Conservation (phyloP, 805 yeast species). For the Wickerhamomyces bisporus region DNA sequence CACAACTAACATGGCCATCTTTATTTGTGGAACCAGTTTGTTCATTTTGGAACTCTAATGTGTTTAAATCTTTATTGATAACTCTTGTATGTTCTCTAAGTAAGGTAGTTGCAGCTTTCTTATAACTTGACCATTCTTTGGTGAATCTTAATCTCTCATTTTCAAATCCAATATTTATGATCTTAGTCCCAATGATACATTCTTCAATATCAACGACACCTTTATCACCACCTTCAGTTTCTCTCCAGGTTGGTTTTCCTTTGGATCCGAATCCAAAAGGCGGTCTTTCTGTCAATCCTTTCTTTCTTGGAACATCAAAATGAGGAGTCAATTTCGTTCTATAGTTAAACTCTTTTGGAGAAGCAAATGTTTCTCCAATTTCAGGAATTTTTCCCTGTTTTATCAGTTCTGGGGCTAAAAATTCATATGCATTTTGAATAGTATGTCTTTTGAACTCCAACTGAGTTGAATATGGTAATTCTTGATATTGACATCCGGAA, state of each 20-base stretch:
- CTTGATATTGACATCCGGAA: slow-evolving; percentile 93
- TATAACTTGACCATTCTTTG: slow-evolving; percentile 39
- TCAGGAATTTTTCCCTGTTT: slow-evolving; percentile 46
- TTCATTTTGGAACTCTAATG: slow-evolving; percentile 28
- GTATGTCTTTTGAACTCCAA: slow-evolving; percentile 67
- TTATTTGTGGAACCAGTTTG: slow-evolving; percentile 43
- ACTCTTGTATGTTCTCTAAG: slow-evolving; percentile 70
- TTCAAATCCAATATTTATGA: slow-evolving; percentile 67
- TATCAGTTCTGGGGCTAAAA: slow-evolving; percentile 58
- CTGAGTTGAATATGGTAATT: slow-evolving; percentile 68
- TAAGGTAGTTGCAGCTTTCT: slow-evolving; percentile 82
- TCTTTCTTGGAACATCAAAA: slow-evolving; percentile 68
- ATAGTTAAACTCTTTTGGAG: slow-evolving; percentile 73
- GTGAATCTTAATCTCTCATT: slow-evolving; percentile 60
- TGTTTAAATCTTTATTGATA: slow-evolving; percentile 18
- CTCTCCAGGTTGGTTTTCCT: slow-evolving; percentile 72
- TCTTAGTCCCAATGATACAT: slow-evolving; percentile 81
- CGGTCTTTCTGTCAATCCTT: slow-evolving; percentile 44
- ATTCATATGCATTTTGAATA: slow-evolving; percentile 74
- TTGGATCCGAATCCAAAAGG: slow-evolving; percentile 86
- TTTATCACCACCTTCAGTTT: slow-evolving; percentile 49
- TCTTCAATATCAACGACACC: slow-evolving; percentile 87
- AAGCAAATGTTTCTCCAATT: slow-evolving; percentile 59
- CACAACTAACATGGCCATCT: slow-evolving; percentile 31
- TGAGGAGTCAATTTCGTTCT: slow-evolving; percentile 96